Evolutionary conservation across 371 early-diverging fungal genomes (phyloP).

Genomic region (Apophysomyces trapeziformis): DNA sequence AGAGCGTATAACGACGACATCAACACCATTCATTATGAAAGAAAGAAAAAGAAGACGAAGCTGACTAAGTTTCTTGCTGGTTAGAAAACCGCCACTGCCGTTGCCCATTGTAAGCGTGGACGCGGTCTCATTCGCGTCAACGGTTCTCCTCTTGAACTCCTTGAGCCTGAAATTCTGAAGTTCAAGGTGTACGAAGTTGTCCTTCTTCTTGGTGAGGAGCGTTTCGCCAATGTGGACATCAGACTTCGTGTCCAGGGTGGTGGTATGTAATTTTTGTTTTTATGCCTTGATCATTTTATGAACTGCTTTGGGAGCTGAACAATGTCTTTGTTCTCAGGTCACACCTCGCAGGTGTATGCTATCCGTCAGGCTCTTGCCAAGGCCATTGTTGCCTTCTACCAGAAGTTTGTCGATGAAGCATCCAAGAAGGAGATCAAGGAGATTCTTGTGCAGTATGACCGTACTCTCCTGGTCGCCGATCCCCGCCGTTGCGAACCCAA

Average conservation of each 20-base stretch:
- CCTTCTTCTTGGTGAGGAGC: conserved; percentile 95
- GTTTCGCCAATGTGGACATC: conserved; percentile 97
- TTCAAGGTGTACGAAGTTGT: conserved; percentile 99
- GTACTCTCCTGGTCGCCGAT: conserved; percentile 98
- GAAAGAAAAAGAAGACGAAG: background rate
- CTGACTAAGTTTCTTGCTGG: conserved; percentile 1
- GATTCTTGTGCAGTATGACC: conserved; percentile 95
- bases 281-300: background rate
- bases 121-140: conserved; percentile 97
- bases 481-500: conserved; percentile 99
- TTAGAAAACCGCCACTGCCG: conserved; percentile 99
- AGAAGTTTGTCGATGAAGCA: conserved; percentile 99
- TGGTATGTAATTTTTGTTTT: conserved; percentile 58
- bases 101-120: conserved; percentile 98
- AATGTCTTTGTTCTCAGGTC: conserved; percentile 39
- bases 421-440: conserved; percentile 99
- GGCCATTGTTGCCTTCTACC: conserved; percentile 99
- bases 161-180: conserved; percentile 96
- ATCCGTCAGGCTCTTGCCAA: conserved; percentile 99
- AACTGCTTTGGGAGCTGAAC: background rate
- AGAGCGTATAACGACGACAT: background rate
- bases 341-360: conserved; percentile 97
- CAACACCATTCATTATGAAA: background rate
- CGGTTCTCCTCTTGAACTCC: conserved; percentile 96
- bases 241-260: conserved; percentile 98